Conservation (phyloP, 1,284 basidiomycete genomes). For the Microbotryum scabiosae region DNA sequence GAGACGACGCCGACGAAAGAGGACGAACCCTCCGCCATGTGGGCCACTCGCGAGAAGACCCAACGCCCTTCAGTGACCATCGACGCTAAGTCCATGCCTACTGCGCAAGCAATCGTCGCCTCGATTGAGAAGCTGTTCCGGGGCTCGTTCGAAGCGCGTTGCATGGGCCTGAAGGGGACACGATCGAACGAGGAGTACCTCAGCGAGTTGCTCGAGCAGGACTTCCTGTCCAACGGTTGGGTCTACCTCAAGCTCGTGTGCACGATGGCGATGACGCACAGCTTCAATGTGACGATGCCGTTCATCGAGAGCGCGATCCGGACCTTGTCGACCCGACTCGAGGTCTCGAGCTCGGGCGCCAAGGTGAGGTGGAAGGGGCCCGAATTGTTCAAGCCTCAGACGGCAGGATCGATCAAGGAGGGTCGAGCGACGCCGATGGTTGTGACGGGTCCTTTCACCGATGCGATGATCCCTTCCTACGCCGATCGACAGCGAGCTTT, state of each 20-base stretch:
- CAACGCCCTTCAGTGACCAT: no score
- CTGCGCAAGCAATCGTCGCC: constrained; percentile 5
- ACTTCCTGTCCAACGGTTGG: constrained; percentile 24
- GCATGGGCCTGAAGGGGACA: constrained; percentile 3
- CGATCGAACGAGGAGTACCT: constrained; percentile 24
- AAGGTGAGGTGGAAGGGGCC: constrained; percentile 23
- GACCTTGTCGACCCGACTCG: constrained; percentile 17
- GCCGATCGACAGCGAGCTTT: not conserved
- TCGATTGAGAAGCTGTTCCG: constrained; percentile 23
- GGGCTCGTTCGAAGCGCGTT: constrained; percentile 2
- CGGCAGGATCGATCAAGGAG: not conserved
- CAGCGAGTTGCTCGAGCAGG: constrained; percentile 22
- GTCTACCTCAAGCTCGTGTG: constrained; percentile 29
- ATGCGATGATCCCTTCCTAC: not conserved
- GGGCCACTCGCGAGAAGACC: no score
- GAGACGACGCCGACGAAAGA: not conserved
- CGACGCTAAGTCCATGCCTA: no score
- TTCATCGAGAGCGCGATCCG: constrained; percentile 24
- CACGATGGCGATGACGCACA: constrained; percentile 24
- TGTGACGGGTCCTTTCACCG: not conserved
- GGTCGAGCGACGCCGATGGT: not conserved
- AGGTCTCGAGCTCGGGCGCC: constrained; percentile 18
- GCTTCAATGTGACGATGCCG: constrained; percentile 21
- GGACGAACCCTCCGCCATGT: not conserved
- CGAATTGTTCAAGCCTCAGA: not conserved